Percentiles rank a stretch among this genome's conserved stretches.
Conservation (phyloP, 495 filamentous ascomycete genomes). For the Daldinia grandis region DNA sequence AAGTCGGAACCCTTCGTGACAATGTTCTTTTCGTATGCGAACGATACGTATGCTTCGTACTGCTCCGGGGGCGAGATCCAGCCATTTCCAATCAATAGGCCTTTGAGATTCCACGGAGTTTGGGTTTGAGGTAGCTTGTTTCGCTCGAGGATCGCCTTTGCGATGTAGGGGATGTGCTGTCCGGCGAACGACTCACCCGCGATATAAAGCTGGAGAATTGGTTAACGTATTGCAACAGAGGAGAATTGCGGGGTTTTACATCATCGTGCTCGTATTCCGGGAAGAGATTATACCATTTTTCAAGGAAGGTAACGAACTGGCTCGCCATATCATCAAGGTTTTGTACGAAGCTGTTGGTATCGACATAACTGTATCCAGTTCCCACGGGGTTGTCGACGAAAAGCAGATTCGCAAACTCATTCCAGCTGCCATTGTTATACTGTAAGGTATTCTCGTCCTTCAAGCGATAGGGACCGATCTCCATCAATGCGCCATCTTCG, state of each 20-base stretch:
- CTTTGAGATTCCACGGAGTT: slow-evolving; percentile 80
- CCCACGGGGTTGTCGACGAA: slow-evolving; percentile 98
- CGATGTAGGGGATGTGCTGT: slow-evolving; percentile 96
- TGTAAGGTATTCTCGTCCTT: slow-evolving; percentile 75
- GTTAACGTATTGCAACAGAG: slow-evolving; percentile 32
- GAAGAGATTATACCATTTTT: slow-evolving; percentile 88
- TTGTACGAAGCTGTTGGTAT: slow-evolving; percentile 82
- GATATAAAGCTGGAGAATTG: slow-evolving; percentile 77
- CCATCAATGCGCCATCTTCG: slow-evolving; percentile 97
- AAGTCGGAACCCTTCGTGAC: slow-evolving; percentile 69
- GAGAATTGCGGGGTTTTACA: slow-evolving; percentile 64
- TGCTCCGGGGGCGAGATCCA: slow-evolving; percentile 93
- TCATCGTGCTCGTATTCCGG: slow-evolving; percentile 94
- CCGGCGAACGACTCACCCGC: slow-evolving; percentile 97
- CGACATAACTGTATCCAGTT: slow-evolving; percentile 94
- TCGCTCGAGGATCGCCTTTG: slow-evolving; percentile 83
- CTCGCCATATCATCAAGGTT: slow-evolving; percentile 89
- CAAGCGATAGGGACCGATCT: slow-evolving; percentile 91
- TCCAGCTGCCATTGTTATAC: slow-evolving; percentile 92
- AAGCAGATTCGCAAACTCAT: slow-evolving; percentile 94
- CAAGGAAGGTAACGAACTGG: slow-evolving; percentile 87
- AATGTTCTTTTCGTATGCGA: slow-evolving; percentile 76
- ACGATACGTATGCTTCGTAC: slow-evolving; percentile 87
- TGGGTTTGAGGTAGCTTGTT: slow-evolving; percentile 63
- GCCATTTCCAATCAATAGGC: slow-evolving; percentile 93